Conservation (phyloP, 495 filamentous ascomycete species). For the Pseudevernia furfuracea region DNA sequence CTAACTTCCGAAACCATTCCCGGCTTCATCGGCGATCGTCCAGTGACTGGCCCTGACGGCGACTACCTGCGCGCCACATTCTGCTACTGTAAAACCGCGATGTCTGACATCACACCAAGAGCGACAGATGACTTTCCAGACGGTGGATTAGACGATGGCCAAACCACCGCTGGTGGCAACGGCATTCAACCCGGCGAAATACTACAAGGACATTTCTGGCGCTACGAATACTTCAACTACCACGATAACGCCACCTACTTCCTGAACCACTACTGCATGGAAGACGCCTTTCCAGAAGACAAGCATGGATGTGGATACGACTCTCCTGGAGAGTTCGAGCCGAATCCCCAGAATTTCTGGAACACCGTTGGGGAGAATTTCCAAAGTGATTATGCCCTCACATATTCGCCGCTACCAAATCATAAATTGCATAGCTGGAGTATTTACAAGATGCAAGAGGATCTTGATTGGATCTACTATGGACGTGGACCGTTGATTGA, state of each 20-base stretch:
- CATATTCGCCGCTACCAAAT: not conserved
- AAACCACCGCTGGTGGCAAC: not conserved
- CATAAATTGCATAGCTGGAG: not conserved
- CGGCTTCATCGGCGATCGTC: not conserved
- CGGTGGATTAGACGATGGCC: not conserved
- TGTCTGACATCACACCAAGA: not conserved
- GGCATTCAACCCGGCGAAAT: not conserved
- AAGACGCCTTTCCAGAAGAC: not conserved
- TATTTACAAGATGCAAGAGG: not conserved
- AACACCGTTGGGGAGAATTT: too few species aligned
- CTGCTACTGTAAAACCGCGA: not conserved
- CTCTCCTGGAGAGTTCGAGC: not conserved
- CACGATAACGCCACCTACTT: not conserved
- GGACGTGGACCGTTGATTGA: not conserved
- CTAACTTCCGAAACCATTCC: not conserved
- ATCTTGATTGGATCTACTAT: not conserved
- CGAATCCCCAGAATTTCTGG: not conserved
- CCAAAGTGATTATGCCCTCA: not conserved
- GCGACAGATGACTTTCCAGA: too few species aligned
- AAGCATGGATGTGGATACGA: not conserved
- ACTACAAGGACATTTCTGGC: not conserved
- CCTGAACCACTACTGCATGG: slow-evolving; percentile 5
- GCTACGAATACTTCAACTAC: slow-evolving; percentile 4
- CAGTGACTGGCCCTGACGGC: not conserved
- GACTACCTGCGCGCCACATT: not conserved